Percentiles rank a stretch among this genome's conserved stretches.
Evolutionary conservation across 2,329 filamentous ascomycete genomes (phyloP).

Genomic region (Exophiala aquamarina): DNA sequence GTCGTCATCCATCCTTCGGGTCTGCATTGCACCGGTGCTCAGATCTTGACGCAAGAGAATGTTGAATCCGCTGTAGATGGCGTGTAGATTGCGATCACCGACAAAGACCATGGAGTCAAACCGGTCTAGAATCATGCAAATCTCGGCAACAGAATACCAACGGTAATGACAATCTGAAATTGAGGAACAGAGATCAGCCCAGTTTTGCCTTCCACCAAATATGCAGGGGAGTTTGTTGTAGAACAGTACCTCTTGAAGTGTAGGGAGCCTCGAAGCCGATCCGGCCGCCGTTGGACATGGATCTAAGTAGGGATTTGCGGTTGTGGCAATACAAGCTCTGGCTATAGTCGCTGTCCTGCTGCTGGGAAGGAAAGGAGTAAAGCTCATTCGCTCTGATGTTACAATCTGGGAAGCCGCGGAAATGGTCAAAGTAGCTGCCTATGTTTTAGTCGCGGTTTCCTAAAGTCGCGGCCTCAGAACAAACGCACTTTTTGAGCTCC

Average conservation of each 20-base stretch:
- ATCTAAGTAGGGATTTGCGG: constrained; percentile 38
- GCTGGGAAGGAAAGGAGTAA: constrained; percentile 32
- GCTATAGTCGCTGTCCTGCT: constrained; percentile 17
- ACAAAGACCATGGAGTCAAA: constrained; percentile 44
- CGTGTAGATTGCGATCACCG: constrained; percentile 41
- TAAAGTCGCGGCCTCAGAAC: too few relatives aligned
- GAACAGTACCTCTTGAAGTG: constrained; percentile 33
- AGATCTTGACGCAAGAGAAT: constrained; percentile 45
- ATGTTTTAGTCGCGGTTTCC: constrained; percentile 1
- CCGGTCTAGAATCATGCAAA: constrained; percentile 46
- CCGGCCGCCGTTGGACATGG: constrained; percentile 43
- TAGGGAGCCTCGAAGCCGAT: constrained; percentile 43
- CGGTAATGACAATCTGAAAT: constrained; percentile 41
- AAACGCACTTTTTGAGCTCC: constrained; percentile 15
- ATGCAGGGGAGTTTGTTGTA: not conserved
- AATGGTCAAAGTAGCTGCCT: constrained; percentile 37
- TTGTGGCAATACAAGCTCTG: constrained; percentile 33
- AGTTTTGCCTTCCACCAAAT: not conserved
- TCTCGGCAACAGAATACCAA: constrained; percentile 43
- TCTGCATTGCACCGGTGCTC: constrained; percentile 38
- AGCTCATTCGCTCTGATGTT: constrained; percentile 37
- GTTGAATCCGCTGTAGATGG: constrained; percentile 47
- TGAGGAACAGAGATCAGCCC: constrained; percentile 8
- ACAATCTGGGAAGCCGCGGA: constrained; percentile 38
- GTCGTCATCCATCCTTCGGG: constrained; percentile 38